phyloP scores from a whole-genome alignment of 1,139 yeast species.

The Geotrichum carabidarum region DNA sequence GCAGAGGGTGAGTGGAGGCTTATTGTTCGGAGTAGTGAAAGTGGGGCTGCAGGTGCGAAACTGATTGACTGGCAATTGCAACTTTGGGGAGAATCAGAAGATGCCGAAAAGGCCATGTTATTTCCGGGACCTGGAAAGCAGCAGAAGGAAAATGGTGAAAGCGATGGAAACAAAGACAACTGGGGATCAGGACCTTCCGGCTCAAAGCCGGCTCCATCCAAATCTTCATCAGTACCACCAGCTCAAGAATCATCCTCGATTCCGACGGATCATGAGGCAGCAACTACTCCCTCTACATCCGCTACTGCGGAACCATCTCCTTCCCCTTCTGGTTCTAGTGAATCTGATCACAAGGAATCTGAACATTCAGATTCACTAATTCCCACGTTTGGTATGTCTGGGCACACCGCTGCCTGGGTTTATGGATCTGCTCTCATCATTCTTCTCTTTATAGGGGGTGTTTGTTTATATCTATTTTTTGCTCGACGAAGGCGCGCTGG shows the following conservation, averaged over 20 bases:
- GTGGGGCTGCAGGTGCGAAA: conserved; percentile 39
- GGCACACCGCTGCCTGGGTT: conserved; percentile 35
- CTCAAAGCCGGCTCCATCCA: conserved; percentile 5
- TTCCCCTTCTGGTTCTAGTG: conserved; percentile 6
- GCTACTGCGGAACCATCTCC: conserved; percentile 15
- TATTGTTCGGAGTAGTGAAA: conserved; percentile 47
- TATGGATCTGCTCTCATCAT: conserved; percentile 35
- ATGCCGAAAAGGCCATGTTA: conserved; percentile 53
- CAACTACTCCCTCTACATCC: conserved; percentile 10
- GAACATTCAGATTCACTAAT: conserved; percentile 23
- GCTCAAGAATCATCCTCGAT: conserved; percentile 17
- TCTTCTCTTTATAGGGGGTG: conserved; percentile 31
- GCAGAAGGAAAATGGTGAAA: conserved; percentile 7
- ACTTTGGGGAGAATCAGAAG: conserved; percentile 74
- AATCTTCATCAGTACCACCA: not conserved
- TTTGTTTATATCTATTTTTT: conserved; percentile 29
- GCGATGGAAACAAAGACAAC: conserved; percentile 12
- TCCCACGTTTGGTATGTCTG: conserved; percentile 37
- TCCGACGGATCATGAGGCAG: conserved; percentile 17
- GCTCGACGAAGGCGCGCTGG: conserved; percentile 25
- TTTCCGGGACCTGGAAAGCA: conserved; percentile 36
- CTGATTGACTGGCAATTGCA: conserved; percentile 71
- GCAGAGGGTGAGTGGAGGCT: conserved; percentile 82
- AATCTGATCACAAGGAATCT: not conserved
- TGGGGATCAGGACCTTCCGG: conserved; percentile 19